phyloP scores from a whole-genome alignment of 805 yeast species.

The Sungouiella thailandica region DNA sequence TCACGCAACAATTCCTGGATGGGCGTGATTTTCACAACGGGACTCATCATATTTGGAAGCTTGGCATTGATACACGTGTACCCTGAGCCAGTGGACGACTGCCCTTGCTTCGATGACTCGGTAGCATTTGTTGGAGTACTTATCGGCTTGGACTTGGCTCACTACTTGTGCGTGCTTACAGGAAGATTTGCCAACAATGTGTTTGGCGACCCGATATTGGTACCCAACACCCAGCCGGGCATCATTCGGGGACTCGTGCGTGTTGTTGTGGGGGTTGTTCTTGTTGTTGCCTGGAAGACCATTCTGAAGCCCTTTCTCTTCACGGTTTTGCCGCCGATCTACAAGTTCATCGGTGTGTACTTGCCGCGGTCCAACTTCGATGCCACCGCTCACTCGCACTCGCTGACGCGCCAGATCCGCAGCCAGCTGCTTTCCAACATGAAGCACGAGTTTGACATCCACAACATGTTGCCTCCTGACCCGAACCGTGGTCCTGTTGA shows the following conservation, averaged over 20 bases:
- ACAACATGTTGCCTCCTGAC: constrained; percentile 21
- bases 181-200: constrained; percentile 19
- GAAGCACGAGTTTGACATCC: constrained; percentile 19
- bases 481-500: constrained; percentile 24
- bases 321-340: constrained; percentile 54
- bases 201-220: constrained; percentile 26
- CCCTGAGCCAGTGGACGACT: constrained; percentile 82
- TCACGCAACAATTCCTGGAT: constrained; percentile 16
- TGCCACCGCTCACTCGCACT: constrained; percentile 33
- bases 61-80: constrained; percentile 58
- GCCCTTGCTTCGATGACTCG: constrained; percentile 95
- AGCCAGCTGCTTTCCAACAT: constrained; percentile 37
- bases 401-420: constrained; percentile 31
- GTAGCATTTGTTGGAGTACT: constrained; percentile 91
- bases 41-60: constrained; percentile 36
- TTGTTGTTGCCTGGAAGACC: constrained; percentile 70
- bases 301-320: constrained; percentile 64
- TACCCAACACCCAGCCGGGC: constrained; percentile 45
- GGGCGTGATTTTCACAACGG: constrained; percentile 27
- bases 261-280: constrained; percentile 53
- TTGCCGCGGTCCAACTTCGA: constrained; percentile 35
- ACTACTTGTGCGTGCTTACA: constrained; percentile 42
- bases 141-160: constrained; percentile 65
- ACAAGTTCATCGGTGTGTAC: constrained; percentile 36
- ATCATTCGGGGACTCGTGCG: constrained; percentile 35